Percentiles rank a stretch among this genome's conserved stretches.
Evolutionary conservation across 352 stramenopile species (phyloP).

Genomic region (Saprolegnia diclina): DNA sequence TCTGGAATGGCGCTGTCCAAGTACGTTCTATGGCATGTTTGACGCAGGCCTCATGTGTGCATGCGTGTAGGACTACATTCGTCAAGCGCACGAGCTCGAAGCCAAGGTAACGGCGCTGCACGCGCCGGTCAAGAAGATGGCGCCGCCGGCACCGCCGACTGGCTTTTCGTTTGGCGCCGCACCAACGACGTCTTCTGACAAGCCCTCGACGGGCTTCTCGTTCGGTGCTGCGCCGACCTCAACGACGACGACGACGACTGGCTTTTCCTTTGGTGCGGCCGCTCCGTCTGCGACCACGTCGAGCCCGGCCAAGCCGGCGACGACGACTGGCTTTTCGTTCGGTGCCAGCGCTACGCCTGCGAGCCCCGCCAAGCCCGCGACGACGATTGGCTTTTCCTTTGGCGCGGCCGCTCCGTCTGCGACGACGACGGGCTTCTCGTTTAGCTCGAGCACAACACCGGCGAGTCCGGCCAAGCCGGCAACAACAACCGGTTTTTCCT

Average conservation of each 20-base stretch:
- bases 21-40: constrained; percentile 30
- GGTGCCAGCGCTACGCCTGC: constrained; percentile 24
- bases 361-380: constrained; percentile 1
- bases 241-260: constrained; percentile 7
- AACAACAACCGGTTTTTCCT: constrained; percentile 27
- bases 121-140: constrained; percentile 8
- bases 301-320: constrained; percentile 6
- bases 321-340: constrained; percentile 25
- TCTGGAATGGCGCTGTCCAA: constrained; percentile 59
- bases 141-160: not conserved
- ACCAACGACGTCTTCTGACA: not conserved
- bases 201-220: constrained; percentile 12
- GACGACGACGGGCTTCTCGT: constrained; percentile 24
- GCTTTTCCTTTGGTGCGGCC: constrained; percentile 26
- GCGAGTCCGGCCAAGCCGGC: not conserved
- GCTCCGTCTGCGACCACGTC: constrained; percentile 20
- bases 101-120: constrained; percentile 39
- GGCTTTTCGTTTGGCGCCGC: not conserved
- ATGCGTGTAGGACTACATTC: constrained; percentile 57
- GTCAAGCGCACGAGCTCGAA: constrained; percentile 54
- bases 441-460: not conserved
- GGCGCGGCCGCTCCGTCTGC: constrained; percentile 24
- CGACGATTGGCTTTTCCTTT: constrained; percentile 24
- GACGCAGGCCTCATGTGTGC: constrained; percentile 1
- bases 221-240: constrained; percentile 14